A percentile compares a stretch with the other conserved stretches of the same genome.
These are phyloP conservation scores for Russula sp. DNA, from an alignment of 768 basidiomycete species.

Conservation along the genomic window DNA sequence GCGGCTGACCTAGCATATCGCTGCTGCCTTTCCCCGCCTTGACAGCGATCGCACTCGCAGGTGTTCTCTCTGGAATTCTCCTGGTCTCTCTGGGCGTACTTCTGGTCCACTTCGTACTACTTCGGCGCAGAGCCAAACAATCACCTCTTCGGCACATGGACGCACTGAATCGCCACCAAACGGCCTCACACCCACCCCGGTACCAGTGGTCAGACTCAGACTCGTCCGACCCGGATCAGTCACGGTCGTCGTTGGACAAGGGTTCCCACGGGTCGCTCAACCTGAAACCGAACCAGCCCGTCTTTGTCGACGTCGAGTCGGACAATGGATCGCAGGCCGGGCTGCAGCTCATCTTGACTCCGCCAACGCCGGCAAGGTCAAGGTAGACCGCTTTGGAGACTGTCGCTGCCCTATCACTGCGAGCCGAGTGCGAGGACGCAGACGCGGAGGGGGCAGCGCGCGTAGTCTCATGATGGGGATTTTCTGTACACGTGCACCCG, in stretches of 20 bases:
- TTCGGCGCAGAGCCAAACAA: slow-evolving; percentile 7
- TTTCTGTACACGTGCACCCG: not conserved
- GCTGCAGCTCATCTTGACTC: slow-evolving; percentile 21
- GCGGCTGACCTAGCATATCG: not conserved
- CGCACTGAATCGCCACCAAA: not conserved
- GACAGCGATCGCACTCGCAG: slow-evolving; percentile 7
- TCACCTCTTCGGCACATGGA: not conserved
- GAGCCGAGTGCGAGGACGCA: no score
- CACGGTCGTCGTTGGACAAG: not conserved
- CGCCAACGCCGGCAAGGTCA: slow-evolving; percentile 16
- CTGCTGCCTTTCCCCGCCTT: no score
- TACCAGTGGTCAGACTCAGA: not conserved
- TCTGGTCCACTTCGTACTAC: slow-evolving; percentile 6
- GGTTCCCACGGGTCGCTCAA: slow-evolving; percentile 11
- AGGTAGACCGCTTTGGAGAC: no score
- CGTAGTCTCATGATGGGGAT: not conserved
- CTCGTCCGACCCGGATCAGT: not conserved
- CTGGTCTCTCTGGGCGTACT: not conserved
- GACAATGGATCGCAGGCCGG: slow-evolving; percentile 2
- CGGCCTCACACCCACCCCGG: not conserved
- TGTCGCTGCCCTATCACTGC: no score
- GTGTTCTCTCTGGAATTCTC: slow-evolving; percentile 7
- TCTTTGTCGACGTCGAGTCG: slow-evolving; percentile 20
- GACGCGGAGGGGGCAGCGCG: no score
- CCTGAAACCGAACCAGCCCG: slow-evolving; percentile 17